Evolutionary conservation across 2,329 filamentous ascomycete genomes (phyloP), one percentile per base, ranked within the genome.

Genomic region (Ascochyta koolunga): DNA sequence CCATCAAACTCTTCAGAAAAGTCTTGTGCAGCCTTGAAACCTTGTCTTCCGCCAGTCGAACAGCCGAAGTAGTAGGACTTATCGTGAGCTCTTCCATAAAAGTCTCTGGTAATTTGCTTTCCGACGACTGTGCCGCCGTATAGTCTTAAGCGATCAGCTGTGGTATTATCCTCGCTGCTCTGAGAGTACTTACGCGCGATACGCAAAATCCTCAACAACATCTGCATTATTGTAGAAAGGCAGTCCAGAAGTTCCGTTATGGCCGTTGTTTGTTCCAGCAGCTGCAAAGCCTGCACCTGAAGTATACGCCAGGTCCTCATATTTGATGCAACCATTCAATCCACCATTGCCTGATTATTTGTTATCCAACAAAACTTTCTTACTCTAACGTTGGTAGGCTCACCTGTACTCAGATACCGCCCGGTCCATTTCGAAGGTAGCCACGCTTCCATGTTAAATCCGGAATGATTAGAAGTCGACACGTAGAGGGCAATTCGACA

Each of bases 141-240:
- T 66, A 78, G 45, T 61, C 76, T 42, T 65, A 4, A 11, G 15
- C 15, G 2, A 36, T 55, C 39, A 59, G 63, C 37, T 22, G 11
- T 7, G 0, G 0, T 24, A 9, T n/a, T 3, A 2, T 4, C 35
- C 7, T 36, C 11, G 16, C 21, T 10, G 0, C n/a, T 16, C 6
- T 11, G 2, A n/a, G 32, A 19, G 8, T 24, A 59, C 67, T 59
- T 47, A 68, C 40, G 78, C 75, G 16, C 78, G 72, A 51, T 77
- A 81, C 9, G 77, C 78, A 58, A 81, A 83, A 55, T 83, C 81
- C 31, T 75, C 71, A 1, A 82, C 60, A 8, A 80, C 72, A 16
- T 79, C 78, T 0, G 75, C 65, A 19, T 80, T 78, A 16, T 77
- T 70, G 43, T 78, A 76, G 58, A 83, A 82, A 0, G 78, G 70